Percentiles rank a stretch among this genome's conserved stretches.
phyloP scores from a whole-genome alignment of 2,329 filamentous ascomycete species.

The Colletotrichum higginsianum region DNA sequence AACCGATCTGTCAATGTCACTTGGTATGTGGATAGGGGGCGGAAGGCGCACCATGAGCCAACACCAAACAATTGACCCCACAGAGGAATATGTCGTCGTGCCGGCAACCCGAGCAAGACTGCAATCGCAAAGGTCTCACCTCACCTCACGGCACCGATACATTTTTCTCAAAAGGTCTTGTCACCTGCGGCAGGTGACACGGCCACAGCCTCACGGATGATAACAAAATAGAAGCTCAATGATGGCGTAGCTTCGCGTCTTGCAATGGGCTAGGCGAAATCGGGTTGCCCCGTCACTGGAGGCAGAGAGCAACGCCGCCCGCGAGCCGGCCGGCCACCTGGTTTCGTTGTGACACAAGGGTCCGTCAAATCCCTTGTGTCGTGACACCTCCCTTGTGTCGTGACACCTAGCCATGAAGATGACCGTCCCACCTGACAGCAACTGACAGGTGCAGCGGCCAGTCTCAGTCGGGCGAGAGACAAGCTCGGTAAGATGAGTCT shows the following conservation, averaged over 20 bases:
- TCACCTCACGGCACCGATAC: neutral
- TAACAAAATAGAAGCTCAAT: neutral
- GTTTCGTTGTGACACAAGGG: slow-evolving; percentile 9
- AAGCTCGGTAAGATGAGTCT: too few species aligned
- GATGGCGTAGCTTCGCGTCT: neutral
- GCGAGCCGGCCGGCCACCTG: slow-evolving; percentile 11
- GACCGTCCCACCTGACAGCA: neutral
- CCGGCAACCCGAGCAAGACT: neutral
- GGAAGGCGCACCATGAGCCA: too few species aligned
- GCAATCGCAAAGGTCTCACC: neutral
- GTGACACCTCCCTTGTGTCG: neutral
- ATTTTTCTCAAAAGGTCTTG: neutral
- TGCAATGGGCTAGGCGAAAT: neutral
- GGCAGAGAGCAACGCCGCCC: neutral
- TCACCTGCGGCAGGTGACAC: neutral
- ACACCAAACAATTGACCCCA: neutral
- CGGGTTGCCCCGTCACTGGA: too few species aligned
- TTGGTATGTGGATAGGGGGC: too few species aligned
- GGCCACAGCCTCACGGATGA: neutral
- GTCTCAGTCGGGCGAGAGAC: neutral
- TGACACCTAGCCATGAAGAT: slow-evolving; percentile 6
- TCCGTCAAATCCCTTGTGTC: neutral
- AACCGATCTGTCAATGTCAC: too few species aligned
- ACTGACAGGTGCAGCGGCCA: slow-evolving; percentile 1
- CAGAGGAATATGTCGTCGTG: neutral